Evolutionary conservation across 345 rosid species (phyloP), one percentile per base, ranked within the genome.

Genomic region (Brassica carinata): DNA sequence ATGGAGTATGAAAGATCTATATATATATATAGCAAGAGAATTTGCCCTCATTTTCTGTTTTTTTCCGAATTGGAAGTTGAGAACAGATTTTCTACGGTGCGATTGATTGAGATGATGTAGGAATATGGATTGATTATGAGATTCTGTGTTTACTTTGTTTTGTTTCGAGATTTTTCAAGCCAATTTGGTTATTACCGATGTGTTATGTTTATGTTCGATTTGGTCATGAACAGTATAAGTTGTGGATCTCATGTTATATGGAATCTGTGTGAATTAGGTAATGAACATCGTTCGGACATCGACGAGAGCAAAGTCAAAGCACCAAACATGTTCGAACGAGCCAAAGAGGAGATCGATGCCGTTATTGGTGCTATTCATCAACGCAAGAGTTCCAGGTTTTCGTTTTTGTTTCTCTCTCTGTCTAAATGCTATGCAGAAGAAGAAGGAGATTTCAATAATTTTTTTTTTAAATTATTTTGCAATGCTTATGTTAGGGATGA

Each of bases 311-410:
- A 85, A 43, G 89, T 86, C 8, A 86, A 87, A 79, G 92, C 93
- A 0, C 93, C 92, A 18, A 87, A 85, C 72, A 71, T 91, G 83
- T 85, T 88, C 11, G 89, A 87, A 64, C 71, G 89, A 84, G 91
- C 86, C 0, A 86, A 89, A 86, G 93, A 91, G 64, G 93, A 90
- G 87, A 77, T 87, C 18, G 89, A 90, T 45, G 92, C 95, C 64
- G 83, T 89, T 51, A 76, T 84, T 76, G 88, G 88, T 1, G 72
- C 87, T 10, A 71, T 88, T 71, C 86, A 88, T 77, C 74, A 76
- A 23, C 81, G 45, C 36, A 77, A 79, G 73, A 72, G 84, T 87
- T 91, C 79, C 2, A 48, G 34, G 26, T 48, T 66, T 63, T 61
- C 33, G 13, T 61, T 65, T 15, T 66, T 26, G 14, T 72, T 23